Evolutionary conservation across 2,329 filamentous ascomycete genomes (phyloP).

Genomic region (Xenoacremonium recifei): DNA sequence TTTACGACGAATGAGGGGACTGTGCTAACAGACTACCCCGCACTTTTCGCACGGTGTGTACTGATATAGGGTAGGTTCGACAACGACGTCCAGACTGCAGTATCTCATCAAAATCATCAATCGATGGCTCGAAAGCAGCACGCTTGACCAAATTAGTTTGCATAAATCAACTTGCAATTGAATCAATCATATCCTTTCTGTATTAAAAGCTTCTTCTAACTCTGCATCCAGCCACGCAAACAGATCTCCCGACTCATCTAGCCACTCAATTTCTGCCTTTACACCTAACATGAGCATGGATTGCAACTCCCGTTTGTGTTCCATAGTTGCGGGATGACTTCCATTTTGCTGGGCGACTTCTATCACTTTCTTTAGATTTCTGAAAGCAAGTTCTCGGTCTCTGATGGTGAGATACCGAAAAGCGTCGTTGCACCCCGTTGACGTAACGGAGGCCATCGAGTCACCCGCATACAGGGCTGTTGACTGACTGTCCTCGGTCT

Average conservation of each 20-base stretch:
- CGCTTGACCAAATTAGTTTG: too few species aligned
- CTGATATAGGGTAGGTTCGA: too few species aligned
- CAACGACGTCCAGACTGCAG: too few species aligned
- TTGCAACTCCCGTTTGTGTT: conserved; percentile 60
- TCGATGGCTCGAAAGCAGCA: too few species aligned
- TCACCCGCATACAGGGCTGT: not conserved
- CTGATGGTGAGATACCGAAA: conserved; percentile 43
- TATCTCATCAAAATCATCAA: too few species aligned
- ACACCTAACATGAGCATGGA: conserved; percentile 70
- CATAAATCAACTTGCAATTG: too few species aligned
- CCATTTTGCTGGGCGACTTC: conserved; percentile 20
- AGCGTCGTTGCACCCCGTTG: conserved; percentile 26
- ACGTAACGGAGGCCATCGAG: conserved; percentile 20
- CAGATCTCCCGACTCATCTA: conserved; percentile 56
- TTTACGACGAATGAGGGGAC: conserved; percentile 37
- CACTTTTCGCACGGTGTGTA: conserved; percentile 35
- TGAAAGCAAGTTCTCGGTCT: conserved; percentile 58
- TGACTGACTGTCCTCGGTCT: conserved; percentile 7
- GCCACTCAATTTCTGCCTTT: conserved; percentile 75
- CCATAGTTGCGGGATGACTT: conserved; percentile 31
- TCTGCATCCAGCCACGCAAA: conserved; percentile 48
- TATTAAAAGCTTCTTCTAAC: too few species aligned
- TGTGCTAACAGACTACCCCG: conserved; percentile 33
- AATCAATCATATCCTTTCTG: too few species aligned
- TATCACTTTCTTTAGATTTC: conserved; percentile 47